A percentile compares a stretch with the other conserved stretches of the same genome.
Evolutionary conservation across 2,329 filamentous ascomycete species (phyloP).

Genomic region (Cercospora sp.): DNA sequence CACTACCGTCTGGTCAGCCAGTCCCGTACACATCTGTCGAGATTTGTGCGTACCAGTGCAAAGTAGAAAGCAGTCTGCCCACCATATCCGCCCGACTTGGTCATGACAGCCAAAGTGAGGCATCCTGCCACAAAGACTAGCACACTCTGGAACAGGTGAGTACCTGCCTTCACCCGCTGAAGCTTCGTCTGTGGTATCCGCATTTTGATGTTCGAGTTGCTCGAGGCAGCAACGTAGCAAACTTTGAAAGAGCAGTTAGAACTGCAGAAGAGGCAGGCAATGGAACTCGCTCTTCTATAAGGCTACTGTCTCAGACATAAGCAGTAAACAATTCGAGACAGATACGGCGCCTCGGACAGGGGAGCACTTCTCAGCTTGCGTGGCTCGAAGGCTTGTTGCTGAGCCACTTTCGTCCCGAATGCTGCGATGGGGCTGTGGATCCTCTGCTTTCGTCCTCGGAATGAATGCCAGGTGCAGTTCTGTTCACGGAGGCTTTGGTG

Average conservation of each 20-base stretch:
- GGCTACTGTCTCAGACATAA: constrained; percentile 13
- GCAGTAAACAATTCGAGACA: constrained; percentile 20
- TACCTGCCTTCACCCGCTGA: constrained; percentile 57
- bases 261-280: neutral
- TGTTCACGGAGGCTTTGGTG: neutral
- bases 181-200: constrained; percentile 49
- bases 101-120: constrained; percentile 60
- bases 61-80: constrained; percentile 60
- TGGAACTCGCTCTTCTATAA: constrained; percentile 8
- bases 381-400: constrained; percentile 18
- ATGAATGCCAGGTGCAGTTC: too few relatives aligned
- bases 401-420: neutral
- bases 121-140: constrained; percentile 61
- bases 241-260: neutral
- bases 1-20: constrained; percentile 48
- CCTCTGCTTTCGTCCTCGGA: neutral
- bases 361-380: constrained; percentile 17
- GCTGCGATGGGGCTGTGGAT: constrained; percentile 3
- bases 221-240: neutral
- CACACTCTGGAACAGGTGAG: constrained; percentile 57
- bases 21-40: neutral
- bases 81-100: constrained; percentile 55
- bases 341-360: constrained; percentile 2
- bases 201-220: constrained; percentile 36
- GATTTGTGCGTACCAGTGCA: constrained; percentile 51